Percentiles rank a stretch among this genome's conserved stretches.
These are phyloP conservation scores for Corrigiola litoralis DNA, from an alignment of 179 eudicot species.

Conservation along the genomic window DNA sequence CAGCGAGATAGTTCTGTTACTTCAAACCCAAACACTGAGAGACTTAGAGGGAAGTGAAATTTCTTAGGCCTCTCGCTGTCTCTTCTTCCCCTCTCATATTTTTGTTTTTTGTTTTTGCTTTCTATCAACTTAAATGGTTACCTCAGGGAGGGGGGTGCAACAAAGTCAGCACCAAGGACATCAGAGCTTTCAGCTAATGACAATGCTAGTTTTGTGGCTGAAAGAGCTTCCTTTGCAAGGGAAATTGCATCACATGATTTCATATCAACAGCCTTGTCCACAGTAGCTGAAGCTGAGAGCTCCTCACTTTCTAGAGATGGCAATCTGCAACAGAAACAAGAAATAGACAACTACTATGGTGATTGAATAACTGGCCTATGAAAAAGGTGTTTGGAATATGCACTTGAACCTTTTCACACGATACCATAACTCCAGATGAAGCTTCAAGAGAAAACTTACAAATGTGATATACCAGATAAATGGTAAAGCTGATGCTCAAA, in stretches of 20 bases:
- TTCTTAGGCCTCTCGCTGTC: neutral
- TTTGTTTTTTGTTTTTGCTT: neutral
- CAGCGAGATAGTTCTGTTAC: too few species aligned
- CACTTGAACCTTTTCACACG: neutral
- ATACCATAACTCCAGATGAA: neutral
- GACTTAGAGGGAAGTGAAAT: neutral
- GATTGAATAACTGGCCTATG: neutral
- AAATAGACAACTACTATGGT: too few species aligned
- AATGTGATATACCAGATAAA: conserved; percentile 49
- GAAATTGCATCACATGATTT: conserved; percentile 46
- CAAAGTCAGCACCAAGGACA: conserved; percentile 31
- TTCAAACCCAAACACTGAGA: neutral
- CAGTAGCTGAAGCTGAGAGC: conserved; percentile 21
- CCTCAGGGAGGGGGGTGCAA: conserved; percentile 42
- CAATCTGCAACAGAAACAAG: conserved; percentile 38
- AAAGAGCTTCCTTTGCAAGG: conserved; percentile 82
- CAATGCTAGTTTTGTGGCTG: conserved; percentile 68
- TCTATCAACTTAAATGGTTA: conserved; percentile 9
- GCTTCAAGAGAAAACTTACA: conserved; percentile 41
- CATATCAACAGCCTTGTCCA: conserved; percentile 24
- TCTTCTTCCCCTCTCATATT: neutral
- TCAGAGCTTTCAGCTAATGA: conserved; percentile 43
- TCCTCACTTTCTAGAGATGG: conserved; percentile 33
- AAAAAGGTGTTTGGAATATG: neutral
- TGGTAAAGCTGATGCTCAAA: conserved; percentile 45